phyloP scores from a whole-genome alignment of 192 early-diverging fungal species.

The Blastocladiella britannica region DNA sequence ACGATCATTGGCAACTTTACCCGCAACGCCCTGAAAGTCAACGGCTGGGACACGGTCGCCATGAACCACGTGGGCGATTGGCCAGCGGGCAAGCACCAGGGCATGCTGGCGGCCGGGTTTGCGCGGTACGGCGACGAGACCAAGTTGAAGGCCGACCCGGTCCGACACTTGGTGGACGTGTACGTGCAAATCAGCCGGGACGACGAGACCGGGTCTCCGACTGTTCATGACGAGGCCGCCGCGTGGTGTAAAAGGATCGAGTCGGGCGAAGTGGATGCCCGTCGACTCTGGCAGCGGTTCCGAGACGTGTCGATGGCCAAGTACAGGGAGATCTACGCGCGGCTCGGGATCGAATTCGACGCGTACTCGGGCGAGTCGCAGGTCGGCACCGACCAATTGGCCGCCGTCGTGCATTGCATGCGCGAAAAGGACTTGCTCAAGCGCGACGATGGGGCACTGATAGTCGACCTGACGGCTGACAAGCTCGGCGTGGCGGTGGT shows the following conservation, averaged over 20 bases:
- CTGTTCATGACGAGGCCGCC: slow-evolving; percentile 64
- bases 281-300: slow-evolving; percentile 72
- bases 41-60: slow-evolving; percentile 72
- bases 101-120: slow-evolving; percentile 78
- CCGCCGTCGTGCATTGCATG: slow-evolving; percentile 45
- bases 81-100: slow-evolving; percentile 96
- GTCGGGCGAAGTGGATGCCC: slow-evolving; percentile 60
- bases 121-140: slow-evolving; percentile 60
- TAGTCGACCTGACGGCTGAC: slow-evolving; percentile 61
- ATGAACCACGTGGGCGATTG: slow-evolving; percentile 99
- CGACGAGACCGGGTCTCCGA: slow-evolving; percentile 36
- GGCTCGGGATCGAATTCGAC: slow-evolving; percentile 77
- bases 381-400: slow-evolving; percentile 47
- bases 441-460: slow-evolving; percentile 61
- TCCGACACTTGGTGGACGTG: slow-evolving; percentile 76
- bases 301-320: slow-evolving; percentile 71
- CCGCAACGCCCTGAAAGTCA: slow-evolving; percentile 56
- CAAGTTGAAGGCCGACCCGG: slow-evolving; percentile 54
- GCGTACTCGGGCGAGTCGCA: slow-evolving; percentile 90
- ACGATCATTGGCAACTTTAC: slow-evolving; percentile 96
- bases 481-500: slow-evolving; percentile 69
- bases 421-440: slow-evolving; percentile 45
- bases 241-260: slow-evolving; percentile 86
- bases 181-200: slow-evolving; percentile 73
- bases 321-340: slow-evolving; percentile 76